Percentiles rank a stretch among this genome's conserved stretches.
Evolutionary conservation across 208 protist genomes (phyloP).

Genomic region (Willaertia magna): DNA sequence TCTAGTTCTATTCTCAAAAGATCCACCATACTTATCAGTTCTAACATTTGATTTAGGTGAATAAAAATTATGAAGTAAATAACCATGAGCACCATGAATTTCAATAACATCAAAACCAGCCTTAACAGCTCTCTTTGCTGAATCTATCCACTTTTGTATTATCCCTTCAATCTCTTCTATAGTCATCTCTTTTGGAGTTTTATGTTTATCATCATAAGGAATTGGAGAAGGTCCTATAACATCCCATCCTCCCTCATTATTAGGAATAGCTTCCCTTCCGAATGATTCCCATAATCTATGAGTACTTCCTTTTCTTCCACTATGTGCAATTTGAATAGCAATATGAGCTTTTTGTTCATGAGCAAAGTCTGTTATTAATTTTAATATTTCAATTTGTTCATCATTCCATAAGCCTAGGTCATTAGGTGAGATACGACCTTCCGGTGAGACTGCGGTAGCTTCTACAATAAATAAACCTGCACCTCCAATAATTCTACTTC

Average conservation of each 20-base stretch:
- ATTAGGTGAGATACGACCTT: slow-evolving; percentile 28
- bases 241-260: background rate
- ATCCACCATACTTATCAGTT: slow-evolving; percentile 11
- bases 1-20: slow-evolving; percentile 18
- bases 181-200: background rate
- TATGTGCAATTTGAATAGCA: background rate
- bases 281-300: background rate
- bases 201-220: background rate
- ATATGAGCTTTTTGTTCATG: slow-evolving; percentile 8
- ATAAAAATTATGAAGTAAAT: background rate
- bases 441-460: slow-evolving; percentile 19
- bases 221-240: background rate
- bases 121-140: background rate
- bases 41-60: background rate
- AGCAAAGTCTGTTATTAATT: slow-evolving; percentile 26
- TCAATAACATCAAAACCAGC: slow-evolving; percentile 13
- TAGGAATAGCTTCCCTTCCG: background rate
- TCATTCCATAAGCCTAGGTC: slow-evolving; percentile 35
- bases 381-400: slow-evolving; percentile 29
- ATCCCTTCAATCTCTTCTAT: background rate
- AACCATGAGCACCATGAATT: slow-evolving; percentile 4
- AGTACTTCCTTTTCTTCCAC: background rate
- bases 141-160: background rate
- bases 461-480: slow-evolving; percentile 29
- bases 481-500: slow-evolving; percentile 22